Percentiles rank a stretch among this genome's conserved stretches.
Evolutionary conservation across 2,329 filamentous ascomycete genomes (phyloP).

Genomic region (Venturia effusa): DNA sequence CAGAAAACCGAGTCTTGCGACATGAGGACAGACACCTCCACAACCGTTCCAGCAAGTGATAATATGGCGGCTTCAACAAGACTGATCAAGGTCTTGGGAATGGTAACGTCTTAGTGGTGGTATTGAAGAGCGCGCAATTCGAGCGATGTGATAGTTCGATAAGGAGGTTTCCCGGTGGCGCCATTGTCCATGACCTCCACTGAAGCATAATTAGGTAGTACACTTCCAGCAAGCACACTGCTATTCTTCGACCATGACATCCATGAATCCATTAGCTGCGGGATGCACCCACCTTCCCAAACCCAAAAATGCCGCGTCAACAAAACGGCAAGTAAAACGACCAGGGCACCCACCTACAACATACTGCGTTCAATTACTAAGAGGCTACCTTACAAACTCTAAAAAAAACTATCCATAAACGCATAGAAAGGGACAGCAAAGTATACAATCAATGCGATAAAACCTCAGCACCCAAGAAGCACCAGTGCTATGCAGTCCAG

Average conservation of each 20-base stretch:
- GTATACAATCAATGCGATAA: neutral
- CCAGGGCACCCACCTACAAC: neutral
- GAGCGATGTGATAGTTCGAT: neutral
- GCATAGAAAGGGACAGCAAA: neutral
- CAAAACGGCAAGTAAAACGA: too few relatives aligned
- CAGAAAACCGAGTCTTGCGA: too few relatives aligned
- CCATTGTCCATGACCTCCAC: too few relatives aligned
- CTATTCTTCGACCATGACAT: too few relatives aligned
- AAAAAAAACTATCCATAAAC: neutral
- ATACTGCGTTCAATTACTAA: neutral
- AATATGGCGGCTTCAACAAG: neutral
- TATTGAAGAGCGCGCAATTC: neutral
- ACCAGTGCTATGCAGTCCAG: neutral
- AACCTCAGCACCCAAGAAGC: neutral
- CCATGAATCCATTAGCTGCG: too few relatives aligned
- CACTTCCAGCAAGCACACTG: too few relatives aligned
- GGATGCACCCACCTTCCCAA: too few relatives aligned
- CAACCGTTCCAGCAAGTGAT: too few relatives aligned
- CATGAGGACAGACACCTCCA: too few relatives aligned
- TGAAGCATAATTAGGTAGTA: too few relatives aligned
- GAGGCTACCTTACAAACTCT: neutral
- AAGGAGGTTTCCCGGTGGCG: too few relatives aligned
- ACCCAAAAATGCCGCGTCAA: too few relatives aligned
- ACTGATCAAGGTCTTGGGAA: neutral
- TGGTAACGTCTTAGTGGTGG: neutral